A percentile compares a stretch with the other conserved stretches of the same genome.
Conservation (phyloP, 805 yeast species). For the Saturnispora sekii region DNA sequence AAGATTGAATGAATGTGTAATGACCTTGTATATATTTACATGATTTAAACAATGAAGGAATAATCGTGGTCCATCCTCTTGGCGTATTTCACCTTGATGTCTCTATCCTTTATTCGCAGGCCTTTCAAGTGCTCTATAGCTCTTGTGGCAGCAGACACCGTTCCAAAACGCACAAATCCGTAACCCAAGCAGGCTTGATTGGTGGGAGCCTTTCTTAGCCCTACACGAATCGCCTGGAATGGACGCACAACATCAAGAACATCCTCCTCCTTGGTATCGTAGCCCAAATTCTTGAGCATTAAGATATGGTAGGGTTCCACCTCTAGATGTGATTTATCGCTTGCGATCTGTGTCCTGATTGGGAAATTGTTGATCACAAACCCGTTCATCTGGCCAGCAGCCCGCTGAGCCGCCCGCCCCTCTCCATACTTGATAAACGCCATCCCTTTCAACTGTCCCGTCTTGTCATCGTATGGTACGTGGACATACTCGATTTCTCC, state of each 20-base stretch:
- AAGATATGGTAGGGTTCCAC: constrained; percentile 18
- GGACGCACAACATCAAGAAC: constrained; percentile 20
- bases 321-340: constrained; percentile 9
- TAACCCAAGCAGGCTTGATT: constrained; percentile 33
- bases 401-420: constrained; percentile 17
- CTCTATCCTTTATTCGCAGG: constrained; percentile 35
- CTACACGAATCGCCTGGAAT: constrained; percentile 22
- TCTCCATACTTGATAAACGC: constrained; percentile 20
- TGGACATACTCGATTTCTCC: constrained; percentile 16
- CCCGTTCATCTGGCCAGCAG: constrained; percentile 25
- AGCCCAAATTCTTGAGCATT: constrained; percentile 22
- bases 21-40: constrained; percentile 5
- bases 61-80: constrained; percentile 19
- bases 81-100: constrained; percentile 27
- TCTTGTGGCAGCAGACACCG: constrained; percentile 30
- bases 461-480: constrained; percentile 12
- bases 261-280: constrained; percentile 19
- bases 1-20: constrained; percentile 21
- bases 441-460: constrained; percentile 17
- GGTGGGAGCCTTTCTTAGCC: constrained; percentile 23
- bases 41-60: constrained; percentile 17
- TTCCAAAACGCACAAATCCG: constrained; percentile 53
- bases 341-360: constrained; percentile 15
- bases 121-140: constrained; percentile 39
- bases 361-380: constrained; percentile 22